These are phyloP conservation scores for Alternaria ventricosa DNA, from an alignment of 2,329 filamentous ascomycete species.

Conservation along the genomic window DNA sequence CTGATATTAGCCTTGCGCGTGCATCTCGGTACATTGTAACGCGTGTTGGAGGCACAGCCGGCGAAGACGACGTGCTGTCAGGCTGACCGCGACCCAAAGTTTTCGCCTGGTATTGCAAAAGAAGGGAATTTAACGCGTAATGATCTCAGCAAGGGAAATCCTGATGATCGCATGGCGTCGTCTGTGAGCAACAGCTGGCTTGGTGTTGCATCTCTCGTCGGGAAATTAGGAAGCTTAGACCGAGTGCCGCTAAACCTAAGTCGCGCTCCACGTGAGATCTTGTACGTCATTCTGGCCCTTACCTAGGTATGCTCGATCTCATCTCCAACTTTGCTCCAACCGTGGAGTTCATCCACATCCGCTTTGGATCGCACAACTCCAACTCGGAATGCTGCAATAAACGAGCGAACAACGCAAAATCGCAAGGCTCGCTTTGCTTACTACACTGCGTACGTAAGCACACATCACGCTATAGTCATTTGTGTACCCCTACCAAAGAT, in stretches of 20 bases:
- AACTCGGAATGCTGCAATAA: not conserved
- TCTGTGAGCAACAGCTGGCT: not conserved
- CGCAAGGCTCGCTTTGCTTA: no score
- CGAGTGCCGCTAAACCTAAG: not conserved
- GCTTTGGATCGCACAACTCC: not conserved
- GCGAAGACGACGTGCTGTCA: not conserved
- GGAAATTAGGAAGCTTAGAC: not conserved
- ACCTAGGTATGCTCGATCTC: not conserved
- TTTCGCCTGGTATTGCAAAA: not conserved
- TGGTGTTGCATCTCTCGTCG: not conserved
- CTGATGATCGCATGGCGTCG: not conserved
- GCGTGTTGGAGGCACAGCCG: not conserved
- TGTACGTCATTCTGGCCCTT: not conserved
- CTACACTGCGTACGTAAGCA: no score
- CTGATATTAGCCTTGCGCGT: not conserved
- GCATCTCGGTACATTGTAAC: slow-evolving; percentile 3
- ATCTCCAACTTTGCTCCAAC: not conserved
- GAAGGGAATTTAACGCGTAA: not conserved
- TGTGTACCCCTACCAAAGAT: no score
- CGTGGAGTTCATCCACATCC: not conserved
- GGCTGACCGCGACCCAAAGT: not conserved
- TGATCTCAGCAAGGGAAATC: not conserved
- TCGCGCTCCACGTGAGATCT: not conserved
- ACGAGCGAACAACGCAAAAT: no score
- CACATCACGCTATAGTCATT: no score